Evolutionary conservation across 1,139 yeast species (phyloP).

Genomic region (Candida sanyaensis): DNA sequence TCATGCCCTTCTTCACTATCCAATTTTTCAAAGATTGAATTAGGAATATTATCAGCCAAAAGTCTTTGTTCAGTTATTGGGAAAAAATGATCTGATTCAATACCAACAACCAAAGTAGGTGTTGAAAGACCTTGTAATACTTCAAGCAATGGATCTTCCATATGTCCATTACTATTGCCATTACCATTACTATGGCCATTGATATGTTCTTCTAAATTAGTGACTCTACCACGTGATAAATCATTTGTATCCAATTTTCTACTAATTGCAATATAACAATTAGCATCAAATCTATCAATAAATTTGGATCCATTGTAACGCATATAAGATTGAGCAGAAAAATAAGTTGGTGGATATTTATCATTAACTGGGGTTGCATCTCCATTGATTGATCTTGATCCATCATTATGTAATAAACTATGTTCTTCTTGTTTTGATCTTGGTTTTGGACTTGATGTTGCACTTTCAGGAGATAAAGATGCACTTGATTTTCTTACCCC

Average conservation of each 20-base stretch:
- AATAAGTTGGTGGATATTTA: conserved; percentile 74
- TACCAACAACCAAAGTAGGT: conserved; percentile 86
- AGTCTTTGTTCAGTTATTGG: conserved; percentile 90
- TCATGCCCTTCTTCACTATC: conserved; percentile 98
- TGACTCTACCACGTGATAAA: conserved; percentile 73
- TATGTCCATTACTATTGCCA: conserved; percentile 1
- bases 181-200: conserved; percentile 2
- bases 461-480: neutral
- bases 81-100: conserved; percentile 88
- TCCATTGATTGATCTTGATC: conserved; percentile 25
- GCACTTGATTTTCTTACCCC: conserved; percentile 10
- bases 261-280: conserved; percentile 91
- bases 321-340: conserved; percentile 92
- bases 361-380: conserved; percentile 17
- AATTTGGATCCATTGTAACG: conserved; percentile 94
- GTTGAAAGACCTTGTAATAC: conserved; percentile 56
- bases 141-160: conserved; percentile 42
- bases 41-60: conserved; percentile 73
- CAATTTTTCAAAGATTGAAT: conserved; percentile 66
- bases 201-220: conserved; percentile 26
- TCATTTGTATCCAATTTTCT: conserved; percentile 95
- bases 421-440: conserved; percentile 46
- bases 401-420: conserved; percentile 49
- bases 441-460: conserved; percentile 20
- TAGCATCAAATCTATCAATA: conserved; percentile 88